Conservation (phyloP, 2,329 filamentous ascomycete genomes). For the Claviceps capensis region DNA sequence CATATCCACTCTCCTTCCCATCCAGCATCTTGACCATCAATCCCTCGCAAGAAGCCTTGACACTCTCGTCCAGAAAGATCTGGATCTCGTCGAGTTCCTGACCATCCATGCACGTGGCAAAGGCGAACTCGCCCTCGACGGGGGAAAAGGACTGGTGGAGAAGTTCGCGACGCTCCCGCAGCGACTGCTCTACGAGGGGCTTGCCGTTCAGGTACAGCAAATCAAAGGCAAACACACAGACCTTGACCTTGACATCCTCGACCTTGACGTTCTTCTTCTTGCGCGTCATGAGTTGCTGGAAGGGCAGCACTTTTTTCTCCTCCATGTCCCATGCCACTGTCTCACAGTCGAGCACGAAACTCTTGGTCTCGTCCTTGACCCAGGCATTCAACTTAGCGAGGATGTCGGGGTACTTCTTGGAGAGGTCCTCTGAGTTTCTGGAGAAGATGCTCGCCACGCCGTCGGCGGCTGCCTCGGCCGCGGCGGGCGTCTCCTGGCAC, state of each 20-base stretch:
- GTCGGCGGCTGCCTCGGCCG: conserved; percentile 50
- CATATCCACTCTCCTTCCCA: conserved; percentile 82
- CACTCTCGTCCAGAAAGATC: conserved; percentile 78
- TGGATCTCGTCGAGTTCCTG: conserved; percentile 91
- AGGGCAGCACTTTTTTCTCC: conserved; percentile 91
- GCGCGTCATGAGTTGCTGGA: conserved; percentile 95
- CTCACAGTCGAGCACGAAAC: conserved; percentile 97
- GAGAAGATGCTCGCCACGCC: conserved; percentile 92
- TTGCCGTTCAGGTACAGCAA: conserved; percentile 87
- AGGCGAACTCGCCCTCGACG: conserved; percentile 79
- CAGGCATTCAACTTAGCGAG: conserved; percentile 75
- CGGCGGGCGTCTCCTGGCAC: conserved; percentile 43
- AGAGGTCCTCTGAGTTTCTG: conserved; percentile 90
- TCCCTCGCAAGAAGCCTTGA: conserved; percentile 92
- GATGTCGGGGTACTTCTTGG: conserved; percentile 95
- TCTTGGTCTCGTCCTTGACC: conserved; percentile 82
- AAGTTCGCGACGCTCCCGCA: conserved; percentile 70
- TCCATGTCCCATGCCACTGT: conserved; percentile 92
- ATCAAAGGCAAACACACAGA: conserved; percentile 95
- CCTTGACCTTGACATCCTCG: conserved; percentile 91
- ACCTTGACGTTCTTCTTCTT: conserved; percentile 95
- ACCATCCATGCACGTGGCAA: conserved; percentile 76
- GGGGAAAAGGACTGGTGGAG: conserved; percentile 60
- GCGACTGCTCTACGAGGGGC: conserved; percentile 71
- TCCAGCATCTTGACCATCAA: conserved; percentile 99